Percentiles rank a stretch among this genome's conserved stretches.
These are phyloP conservation scores for Tricholoma bakamatsutake DNA, from an alignment of 768 basidiomycete species.

Conservation along the genomic window DNA sequence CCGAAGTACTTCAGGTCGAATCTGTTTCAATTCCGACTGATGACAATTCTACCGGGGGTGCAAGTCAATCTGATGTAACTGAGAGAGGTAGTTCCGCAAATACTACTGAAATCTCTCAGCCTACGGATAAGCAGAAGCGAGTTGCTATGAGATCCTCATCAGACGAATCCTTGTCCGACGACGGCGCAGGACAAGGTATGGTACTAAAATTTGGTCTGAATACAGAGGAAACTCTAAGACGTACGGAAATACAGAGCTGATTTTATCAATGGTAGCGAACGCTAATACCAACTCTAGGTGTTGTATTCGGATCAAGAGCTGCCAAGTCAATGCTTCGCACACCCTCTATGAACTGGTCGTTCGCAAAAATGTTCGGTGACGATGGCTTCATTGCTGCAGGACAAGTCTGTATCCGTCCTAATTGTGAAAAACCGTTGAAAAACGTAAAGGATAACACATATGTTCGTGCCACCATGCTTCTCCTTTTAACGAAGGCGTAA, in stretches of 20 bases:
- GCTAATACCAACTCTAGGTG: not conserved
- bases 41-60: not conserved
- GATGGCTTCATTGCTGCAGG: slow-evolving; percentile 90
- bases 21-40: not conserved
- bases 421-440: slow-evolving; percentile 81
- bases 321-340: not conserved
- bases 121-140: not conserved
- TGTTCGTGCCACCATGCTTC: slow-evolving; percentile 38
- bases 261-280: not conserved
- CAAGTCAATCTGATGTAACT: not conserved
- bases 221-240: not conserved
- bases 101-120: not conserved
- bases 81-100: not conserved
- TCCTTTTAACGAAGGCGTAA: not conserved
- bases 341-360: slow-evolving; percentile 48
- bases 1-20: not conserved
- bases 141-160: not conserved
- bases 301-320: not conserved
- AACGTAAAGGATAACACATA: slow-evolving; percentile 91
- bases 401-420: slow-evolving; percentile 74
- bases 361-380: slow-evolving; percentile 90
- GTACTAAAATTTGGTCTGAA: not conserved
- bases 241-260: not conserved
- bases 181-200: not conserved
- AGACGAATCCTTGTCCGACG: not conserved